Evolutionary conservation across 495 filamentous ascomycete genomes (phyloP).

Genomic region (Podospora anserina): DNA sequence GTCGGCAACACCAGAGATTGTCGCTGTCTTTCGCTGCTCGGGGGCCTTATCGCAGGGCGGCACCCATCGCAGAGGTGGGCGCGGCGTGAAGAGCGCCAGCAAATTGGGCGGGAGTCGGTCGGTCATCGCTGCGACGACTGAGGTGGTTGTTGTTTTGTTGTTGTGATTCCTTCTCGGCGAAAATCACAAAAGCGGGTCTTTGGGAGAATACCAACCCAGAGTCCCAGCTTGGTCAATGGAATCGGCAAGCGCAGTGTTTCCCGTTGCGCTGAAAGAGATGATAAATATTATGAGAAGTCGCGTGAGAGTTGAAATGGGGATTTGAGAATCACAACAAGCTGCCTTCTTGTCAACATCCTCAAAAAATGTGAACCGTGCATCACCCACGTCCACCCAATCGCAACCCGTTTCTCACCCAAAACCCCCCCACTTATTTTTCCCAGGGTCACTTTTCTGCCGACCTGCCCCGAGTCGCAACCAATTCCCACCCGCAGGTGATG

Average conservation of each 20-base stretch:
- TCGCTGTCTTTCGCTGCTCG: constrained; percentile 71
- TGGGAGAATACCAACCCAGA: neutral
- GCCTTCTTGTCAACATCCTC: neutral
- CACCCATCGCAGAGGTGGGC: constrained; percentile 86
- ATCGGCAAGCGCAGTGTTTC: neutral
- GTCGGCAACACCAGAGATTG: constrained; percentile 67
- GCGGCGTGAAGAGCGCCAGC: constrained; percentile 88
- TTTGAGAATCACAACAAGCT: too few species aligned
- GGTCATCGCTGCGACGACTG: constrained; percentile 55
- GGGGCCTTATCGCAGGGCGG: constrained; percentile 78
- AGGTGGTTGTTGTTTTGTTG: neutral
- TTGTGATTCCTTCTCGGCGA: neutral
- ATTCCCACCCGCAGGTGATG: constrained; percentile 18
- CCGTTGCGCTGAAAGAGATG: neutral
- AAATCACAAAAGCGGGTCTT: neutral
- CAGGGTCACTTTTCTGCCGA: constrained; percentile 19
- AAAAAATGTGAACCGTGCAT: neutral
- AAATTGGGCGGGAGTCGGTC: constrained; percentile 92
- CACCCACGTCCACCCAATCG: neutral
- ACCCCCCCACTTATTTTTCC: constrained; percentile 16
- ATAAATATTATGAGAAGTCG: neutral
- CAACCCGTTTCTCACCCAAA: neutral
- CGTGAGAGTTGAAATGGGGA: neutral
- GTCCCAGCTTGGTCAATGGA: neutral
- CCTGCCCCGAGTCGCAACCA: constrained; percentile 8